Evolutionary conservation across 371 early-diverging fungal genomes (phyloP), one percentile per base, ranked within the genome.

Genomic region (Phascolomyces articulosus): DNA sequence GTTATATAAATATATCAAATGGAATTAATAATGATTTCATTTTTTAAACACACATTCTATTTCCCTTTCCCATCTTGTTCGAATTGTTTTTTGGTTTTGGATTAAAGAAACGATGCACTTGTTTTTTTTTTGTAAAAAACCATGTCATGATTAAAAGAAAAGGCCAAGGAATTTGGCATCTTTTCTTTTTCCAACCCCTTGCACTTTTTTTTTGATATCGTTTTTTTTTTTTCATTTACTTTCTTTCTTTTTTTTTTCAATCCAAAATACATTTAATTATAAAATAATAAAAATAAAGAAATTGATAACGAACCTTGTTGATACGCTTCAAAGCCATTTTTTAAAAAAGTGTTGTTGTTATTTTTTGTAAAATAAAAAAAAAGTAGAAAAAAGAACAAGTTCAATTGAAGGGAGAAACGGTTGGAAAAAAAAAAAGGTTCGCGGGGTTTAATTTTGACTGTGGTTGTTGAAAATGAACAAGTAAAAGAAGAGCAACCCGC

Each of bases 311-410:
- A 51, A 51, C 51, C 51, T 51, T 51, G 51, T 24, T 51, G 15
- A 51, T 51, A n/a, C 51, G 51, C 26, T 51, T 51, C 51, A 51
- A 24, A 24, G 51, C 51, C 51, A 51, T 51, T 44, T 44, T 34
- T 34, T 34, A 2, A 11, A 34, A 34, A 34, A 34, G 34, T 34
- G 6, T 34, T 6, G 34, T n/a, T n/a, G 34, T 34, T 34, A 11
- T 6, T 34, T 34, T 34, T 34, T 47, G 3, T 4, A 44, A 44
- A 20, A 44, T 0, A 47, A 16, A 20, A 47, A 47, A 20, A 47
- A 47, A 34, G 11, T 34, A 34, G 34, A 34, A 34, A 34, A 34
- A 34, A 34, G 34, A 34, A 11, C 34, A 34, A 34, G 34, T 34
- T 34, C n/a, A n/a, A n/a, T n/a, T n/a, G n/a, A n/a, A n/a, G n/a